These are phyloP conservation scores for Colletotrichum sp. DNA, from an alignment of 2,329 filamentous ascomycete genomes.

Conservation along the genomic window DNA sequence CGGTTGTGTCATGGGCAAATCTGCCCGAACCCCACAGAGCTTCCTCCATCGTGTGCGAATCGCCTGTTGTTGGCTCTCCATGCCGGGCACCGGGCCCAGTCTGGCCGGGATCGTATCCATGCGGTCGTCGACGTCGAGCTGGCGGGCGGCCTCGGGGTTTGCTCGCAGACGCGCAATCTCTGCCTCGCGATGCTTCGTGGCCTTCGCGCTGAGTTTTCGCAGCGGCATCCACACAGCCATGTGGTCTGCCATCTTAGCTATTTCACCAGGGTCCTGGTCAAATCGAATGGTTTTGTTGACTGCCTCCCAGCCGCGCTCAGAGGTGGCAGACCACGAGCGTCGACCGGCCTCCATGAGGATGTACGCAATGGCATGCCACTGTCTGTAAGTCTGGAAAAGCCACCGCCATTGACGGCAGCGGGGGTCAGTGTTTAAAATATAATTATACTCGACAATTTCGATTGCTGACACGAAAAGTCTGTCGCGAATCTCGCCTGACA, in stretches of 20 bases:
- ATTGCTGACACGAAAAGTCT: slow-evolving; percentile 75
- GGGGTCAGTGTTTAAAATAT: slow-evolving; percentile 67
- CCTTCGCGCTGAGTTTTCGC: slow-evolving; percentile 58
- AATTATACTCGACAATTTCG: slow-evolving; percentile 74
- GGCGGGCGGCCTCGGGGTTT: slow-evolving; percentile 53
- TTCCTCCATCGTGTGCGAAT: slow-evolving; percentile 55
- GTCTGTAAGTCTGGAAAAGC: slow-evolving; percentile 56
- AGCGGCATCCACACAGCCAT: slow-evolving; percentile 59
- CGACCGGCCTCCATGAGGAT: slow-evolving; percentile 51
- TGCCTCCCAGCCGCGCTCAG: slow-evolving; percentile 56
- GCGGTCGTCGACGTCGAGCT: slow-evolving; percentile 55
- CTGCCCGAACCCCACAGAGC: slow-evolving; percentile 42
- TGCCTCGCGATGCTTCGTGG: slow-evolving; percentile 53
- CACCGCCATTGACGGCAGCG: slow-evolving; percentile 52
- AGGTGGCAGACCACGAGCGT: slow-evolving; percentile 53
- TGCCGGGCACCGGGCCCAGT: slow-evolving; percentile 53
- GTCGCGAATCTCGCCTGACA: slow-evolving; percentile 68
- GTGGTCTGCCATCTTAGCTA: slow-evolving; percentile 50
- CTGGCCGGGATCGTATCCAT: slow-evolving; percentile 46
- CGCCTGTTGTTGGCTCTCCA: slow-evolving; percentile 52
- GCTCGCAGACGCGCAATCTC: slow-evolving; percentile 55
- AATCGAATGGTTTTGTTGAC: slow-evolving; percentile 42
- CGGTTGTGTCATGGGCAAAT: slow-evolving; percentile 26
- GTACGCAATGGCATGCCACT: slow-evolving; percentile 58
- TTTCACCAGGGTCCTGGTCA: slow-evolving; percentile 43